Evolutionary conservation across 257 asterid species (phyloP), one percentile per base, ranked within the genome.

Genomic region (Nemophila menziesii): DNA sequence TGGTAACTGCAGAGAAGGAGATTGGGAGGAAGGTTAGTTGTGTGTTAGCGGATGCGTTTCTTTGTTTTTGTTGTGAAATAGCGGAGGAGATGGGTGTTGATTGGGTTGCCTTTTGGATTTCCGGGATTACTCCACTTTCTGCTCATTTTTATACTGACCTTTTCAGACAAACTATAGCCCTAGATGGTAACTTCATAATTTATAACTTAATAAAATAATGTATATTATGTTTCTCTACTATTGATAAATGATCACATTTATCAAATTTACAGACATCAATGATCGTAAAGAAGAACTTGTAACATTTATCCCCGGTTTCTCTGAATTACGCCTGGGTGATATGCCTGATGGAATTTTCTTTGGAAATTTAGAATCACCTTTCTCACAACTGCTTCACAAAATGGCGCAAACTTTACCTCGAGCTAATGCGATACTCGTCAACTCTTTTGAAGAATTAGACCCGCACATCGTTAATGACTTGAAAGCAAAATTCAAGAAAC

Each of bases 391-490:
- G 45, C 62, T 79, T 20, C 37, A 75, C 39, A 51, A 53, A 57
- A 75, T 75, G 92, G 74, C 78, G 14, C 60, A 42, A 21, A 48
- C 16, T 1, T 43, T 79, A 17, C 71, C 61, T 6, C 62, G 52
- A 43, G 68, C 79, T 33, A 41, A 60, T 2, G 90, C 84, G 0
- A 36, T 86, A 12, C 67, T 72, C 33, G 43, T 86, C 2, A 79
- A 82, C 42, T 86, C 87, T 22, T 79, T 82, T 33, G 90, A 79
- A 34, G 93, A 82, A 34, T 57, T 82, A 54, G 92, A 82, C 38
- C 90, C 84, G 8, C 23, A 23, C 39, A 62, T 72, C 33, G 45
- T 72, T 0, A 15, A 43, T 4, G 78, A 74, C 54, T 65, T 82
- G 11, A 70, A 72, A 33, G 55, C 77, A 0, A 76, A 64, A 33